Conservation (phyloP, 306 rosid genomes). For the Dryas alaskensis region DNA sequence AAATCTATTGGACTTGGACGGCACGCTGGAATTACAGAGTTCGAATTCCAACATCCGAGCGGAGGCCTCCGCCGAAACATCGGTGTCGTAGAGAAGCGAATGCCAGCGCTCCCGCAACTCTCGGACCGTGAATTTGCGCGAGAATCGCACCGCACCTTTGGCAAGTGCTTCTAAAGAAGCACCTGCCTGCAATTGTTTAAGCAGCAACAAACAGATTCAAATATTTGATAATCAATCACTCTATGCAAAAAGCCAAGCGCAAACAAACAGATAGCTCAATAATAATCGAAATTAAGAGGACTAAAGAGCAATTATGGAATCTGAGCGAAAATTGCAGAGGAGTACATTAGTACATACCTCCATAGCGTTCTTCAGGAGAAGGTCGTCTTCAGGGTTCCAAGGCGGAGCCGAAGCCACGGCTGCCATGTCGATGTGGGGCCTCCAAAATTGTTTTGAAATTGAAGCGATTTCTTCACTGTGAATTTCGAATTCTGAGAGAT, state of each 20-base stretch:
- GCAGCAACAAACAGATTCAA: slow-evolving; percentile 3
- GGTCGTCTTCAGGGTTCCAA: slow-evolving; percentile 75
- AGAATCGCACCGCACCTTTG: slow-evolving; percentile 79
- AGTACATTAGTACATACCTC: slow-evolving; percentile 53
- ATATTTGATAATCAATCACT: background rate
- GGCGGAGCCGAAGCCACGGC: slow-evolving; percentile 32
- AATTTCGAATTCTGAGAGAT: background rate
- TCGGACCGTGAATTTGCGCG: slow-evolving; percentile 46
- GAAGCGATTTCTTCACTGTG: background rate
- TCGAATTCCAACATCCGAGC: slow-evolving; percentile 55
- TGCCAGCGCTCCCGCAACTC: slow-evolving; percentile 72
- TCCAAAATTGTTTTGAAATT: background rate
- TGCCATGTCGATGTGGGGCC: slow-evolving; percentile 31
- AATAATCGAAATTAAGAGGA: background rate
- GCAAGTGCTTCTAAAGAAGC: slow-evolving; percentile 88
- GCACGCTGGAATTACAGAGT: slow-evolving; percentile 19
- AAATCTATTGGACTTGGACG: slow-evolving; percentile 26
- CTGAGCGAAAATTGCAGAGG: slow-evolving; percentile 8
- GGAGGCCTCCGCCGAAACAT: slow-evolving; percentile 46
- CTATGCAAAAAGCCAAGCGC: background rate
- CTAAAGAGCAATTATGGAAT: background rate
- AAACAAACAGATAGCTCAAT: background rate
- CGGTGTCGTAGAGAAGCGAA: slow-evolving; percentile 61
- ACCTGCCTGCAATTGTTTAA: slow-evolving; percentile 43
- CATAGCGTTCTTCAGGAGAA: slow-evolving; percentile 64